Evolutionary conservation across 139 green algal species (phyloP).

Genomic region (Yamagishiella unicocca): DNA sequence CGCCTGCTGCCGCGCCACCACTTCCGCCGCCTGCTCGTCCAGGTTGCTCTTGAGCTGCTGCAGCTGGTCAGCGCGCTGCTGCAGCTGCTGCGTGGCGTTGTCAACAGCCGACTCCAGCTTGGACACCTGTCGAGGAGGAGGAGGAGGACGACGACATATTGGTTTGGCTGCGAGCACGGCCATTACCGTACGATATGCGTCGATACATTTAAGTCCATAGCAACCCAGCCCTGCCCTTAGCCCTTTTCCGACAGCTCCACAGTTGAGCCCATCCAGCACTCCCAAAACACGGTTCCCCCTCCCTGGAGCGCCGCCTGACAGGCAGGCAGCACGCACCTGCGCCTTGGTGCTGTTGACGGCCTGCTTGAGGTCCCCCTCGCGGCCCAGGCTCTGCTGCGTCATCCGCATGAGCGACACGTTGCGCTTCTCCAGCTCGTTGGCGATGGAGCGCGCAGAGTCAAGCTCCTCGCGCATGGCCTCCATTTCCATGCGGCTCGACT

Average conservation of each 20-base stretch:
- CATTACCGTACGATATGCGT: no score
- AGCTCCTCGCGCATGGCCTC: conserved; percentile 44
- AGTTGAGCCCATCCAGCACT: no score
- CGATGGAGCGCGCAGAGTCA: conserved; percentile 28
- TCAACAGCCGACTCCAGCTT: conserved; percentile 39
- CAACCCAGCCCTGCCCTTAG: no score
- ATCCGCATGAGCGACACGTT: conserved; percentile 24
- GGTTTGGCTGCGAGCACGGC: no score
- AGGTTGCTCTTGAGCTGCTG: not conserved
- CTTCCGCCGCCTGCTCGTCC: conserved; percentile 36
- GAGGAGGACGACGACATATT: no score
- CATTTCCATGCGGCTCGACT: conserved; percentile 32
- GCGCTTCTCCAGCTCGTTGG: conserved; percentile 35
- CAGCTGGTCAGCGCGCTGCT: conserved; percentile 28
- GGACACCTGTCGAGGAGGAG: conserved; percentile 10
- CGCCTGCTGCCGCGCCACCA: conserved; percentile 19
- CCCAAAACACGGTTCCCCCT: not conserved
- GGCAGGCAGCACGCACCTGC: no score
- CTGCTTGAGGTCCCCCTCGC: conserved; percentile 49
- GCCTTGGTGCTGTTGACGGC: conserved; percentile 38
- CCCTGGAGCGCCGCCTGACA: not conserved
- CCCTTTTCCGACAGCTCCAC: no score
- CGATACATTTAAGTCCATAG: no score
- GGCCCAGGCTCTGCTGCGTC: conserved; percentile 46
- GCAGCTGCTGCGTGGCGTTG: not conserved